Conservation (phyloP, 2,329 filamentous ascomycete genomes). For the Pseudocercospora ulei region DNA sequence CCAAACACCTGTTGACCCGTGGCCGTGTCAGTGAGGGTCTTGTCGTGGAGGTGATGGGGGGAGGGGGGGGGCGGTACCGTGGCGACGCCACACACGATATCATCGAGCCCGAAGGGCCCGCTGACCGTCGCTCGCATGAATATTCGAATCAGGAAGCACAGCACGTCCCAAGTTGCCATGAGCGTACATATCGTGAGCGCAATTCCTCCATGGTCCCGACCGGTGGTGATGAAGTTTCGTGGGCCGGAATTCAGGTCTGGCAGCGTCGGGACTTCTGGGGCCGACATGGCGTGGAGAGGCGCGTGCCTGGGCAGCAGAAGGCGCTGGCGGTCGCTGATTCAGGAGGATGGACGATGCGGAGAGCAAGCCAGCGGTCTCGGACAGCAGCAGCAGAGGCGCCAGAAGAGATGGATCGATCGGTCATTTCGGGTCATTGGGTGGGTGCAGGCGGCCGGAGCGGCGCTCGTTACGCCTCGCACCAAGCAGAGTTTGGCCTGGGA, state of each 20-base stretch:
- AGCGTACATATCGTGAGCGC: constrained; percentile 24
- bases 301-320: constrained; percentile 8
- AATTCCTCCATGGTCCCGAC: constrained; percentile 25
- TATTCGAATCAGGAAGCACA: constrained; percentile 23
- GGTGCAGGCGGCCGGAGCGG: neutral
- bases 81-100: constrained; percentile 21
- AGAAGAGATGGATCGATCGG: constrained; percentile 3
- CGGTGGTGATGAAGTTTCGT: constrained; percentile 23
- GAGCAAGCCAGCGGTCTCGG: constrained; percentile 3
- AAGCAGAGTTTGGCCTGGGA: constrained; percentile 8
- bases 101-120: constrained; percentile 24
- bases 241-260: constrained; percentile 23
- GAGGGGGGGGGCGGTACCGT: constrained; percentile 16
- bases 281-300: constrained; percentile 15
- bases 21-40: constrained; percentile 1
- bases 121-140: constrained; percentile 25
- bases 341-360: constrained; percentile 2
- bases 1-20: constrained; percentile 18
- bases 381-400: constrained; percentile 3
- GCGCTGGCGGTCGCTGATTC: constrained; percentile 1
- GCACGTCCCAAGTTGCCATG: constrained; percentile 24
- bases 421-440: constrained; percentile 4
- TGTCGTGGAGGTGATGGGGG: neutral
- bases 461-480: constrained; percentile 3
- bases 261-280: constrained; percentile 12